phyloP scores from a whole-genome alignment of 23 red algal genomes.

The Gracilariopsis chorda region DNA sequence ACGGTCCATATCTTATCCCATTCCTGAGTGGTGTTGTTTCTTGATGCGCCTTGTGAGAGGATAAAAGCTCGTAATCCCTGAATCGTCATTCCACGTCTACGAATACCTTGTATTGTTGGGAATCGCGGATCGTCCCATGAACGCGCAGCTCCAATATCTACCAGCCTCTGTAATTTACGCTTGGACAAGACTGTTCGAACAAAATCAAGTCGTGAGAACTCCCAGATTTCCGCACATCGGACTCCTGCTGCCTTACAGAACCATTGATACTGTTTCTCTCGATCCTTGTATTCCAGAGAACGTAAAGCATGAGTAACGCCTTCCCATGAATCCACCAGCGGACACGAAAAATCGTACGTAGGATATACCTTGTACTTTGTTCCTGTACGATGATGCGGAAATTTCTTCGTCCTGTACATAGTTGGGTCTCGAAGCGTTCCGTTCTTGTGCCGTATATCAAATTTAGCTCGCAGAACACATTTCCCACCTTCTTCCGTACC shows the following conservation, averaged over 20 bases:
- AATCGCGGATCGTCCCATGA: constrained; percentile 99
- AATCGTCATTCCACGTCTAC: constrained; percentile 91
- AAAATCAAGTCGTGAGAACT: constrained; percentile 96
- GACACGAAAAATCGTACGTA: constrained; percentile 99
- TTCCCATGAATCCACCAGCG: constrained; percentile 94
- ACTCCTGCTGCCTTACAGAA: constrained; percentile 72
- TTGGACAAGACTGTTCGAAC: constrained; percentile 91
- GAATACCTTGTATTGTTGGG: constrained; percentile 92
- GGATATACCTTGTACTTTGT: constrained; percentile 91
- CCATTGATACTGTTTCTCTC: constrained; percentile 92
- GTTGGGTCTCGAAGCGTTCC: constrained; percentile 94
- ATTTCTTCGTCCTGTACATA: constrained; percentile 77
- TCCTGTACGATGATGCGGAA: constrained; percentile 75
- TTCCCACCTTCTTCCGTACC: constrained; percentile 59
- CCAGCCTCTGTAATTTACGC: constrained; percentile 91
- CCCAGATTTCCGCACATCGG: constrained; percentile 82
- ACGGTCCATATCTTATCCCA: constrained; percentile 99
- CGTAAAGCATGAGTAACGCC: constrained; percentile 98
- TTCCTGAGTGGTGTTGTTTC: constrained; percentile 81
- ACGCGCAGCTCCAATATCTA: constrained; percentile 79
- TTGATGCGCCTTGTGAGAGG: constrained; percentile 84
- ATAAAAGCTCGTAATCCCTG: constrained; percentile 95
- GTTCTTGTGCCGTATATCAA: constrained; percentile 98
- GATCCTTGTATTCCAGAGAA: constrained; percentile 94
- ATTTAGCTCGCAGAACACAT: constrained; percentile 90